phyloP scores from a whole-genome alignment of 345 rosid species.

The Eucalyptus regnans region DNA sequence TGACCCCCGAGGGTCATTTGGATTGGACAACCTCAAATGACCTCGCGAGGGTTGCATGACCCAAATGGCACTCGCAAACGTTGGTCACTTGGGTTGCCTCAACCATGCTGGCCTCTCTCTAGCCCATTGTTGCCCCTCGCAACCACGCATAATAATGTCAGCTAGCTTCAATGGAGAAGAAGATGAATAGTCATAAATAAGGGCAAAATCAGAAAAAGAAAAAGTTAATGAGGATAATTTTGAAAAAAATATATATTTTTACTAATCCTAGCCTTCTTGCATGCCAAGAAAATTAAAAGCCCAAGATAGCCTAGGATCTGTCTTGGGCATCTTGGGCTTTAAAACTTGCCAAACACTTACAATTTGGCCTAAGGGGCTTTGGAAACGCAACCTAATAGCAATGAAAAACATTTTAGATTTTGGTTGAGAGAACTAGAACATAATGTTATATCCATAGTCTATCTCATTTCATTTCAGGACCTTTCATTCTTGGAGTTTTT shows the following conservation, averaged over 20 bases:
- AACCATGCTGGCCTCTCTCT: accelerated
- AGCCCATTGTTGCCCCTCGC: accelerated
- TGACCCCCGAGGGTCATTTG: accelerated
- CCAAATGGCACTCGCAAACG: background rate
- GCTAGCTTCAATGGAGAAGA: accelerated
- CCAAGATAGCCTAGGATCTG: accelerated
- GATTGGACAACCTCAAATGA: background rate
- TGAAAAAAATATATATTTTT: too few relatives aligned
- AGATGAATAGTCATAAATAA: background rate
- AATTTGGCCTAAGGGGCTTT: too few relatives aligned
- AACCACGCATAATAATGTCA: accelerated
- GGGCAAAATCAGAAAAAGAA: background rate
- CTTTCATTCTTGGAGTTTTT: background rate
- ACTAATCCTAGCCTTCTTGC: accelerated
- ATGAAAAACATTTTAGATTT: background rate
- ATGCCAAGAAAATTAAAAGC: too few relatives aligned
- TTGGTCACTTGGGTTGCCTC: accelerated
- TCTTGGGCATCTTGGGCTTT: accelerated
- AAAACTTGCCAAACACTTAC: background rate
- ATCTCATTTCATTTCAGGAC: background rate
- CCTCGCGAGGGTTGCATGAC: background rate
- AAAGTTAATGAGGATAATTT: background rate
- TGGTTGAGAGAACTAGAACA: background rate
- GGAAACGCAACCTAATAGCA: accelerated
- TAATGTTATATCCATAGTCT: background rate